phyloP scores from a whole-genome alignment of 495 filamentous ascomycete species.

The Talaromyces borbonicus region DNA sequence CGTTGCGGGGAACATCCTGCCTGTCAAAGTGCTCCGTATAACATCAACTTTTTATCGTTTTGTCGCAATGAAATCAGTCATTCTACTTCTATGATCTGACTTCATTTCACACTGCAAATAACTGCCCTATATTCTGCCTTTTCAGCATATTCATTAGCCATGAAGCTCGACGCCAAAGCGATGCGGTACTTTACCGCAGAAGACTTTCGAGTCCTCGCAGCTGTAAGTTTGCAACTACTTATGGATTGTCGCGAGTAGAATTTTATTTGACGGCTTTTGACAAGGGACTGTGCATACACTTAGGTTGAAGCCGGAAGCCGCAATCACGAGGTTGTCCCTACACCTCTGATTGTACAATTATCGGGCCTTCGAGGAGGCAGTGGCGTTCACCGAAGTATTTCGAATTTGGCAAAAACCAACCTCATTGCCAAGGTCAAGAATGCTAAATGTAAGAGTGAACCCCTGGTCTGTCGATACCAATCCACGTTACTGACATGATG shows the following conservation, averaged over 20 bases:
- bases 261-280: constrained; percentile 22
- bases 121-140: too few species aligned
- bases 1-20: constrained; percentile 9
- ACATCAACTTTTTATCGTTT: background rate
- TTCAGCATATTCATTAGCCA: constrained; percentile 26
- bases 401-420: constrained; percentile 81
- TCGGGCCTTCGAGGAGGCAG: constrained; percentile 72
- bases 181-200: constrained; percentile 86
- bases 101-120: too few species aligned
- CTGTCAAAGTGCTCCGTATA: constrained; percentile 1
- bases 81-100: too few species aligned
- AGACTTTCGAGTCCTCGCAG: constrained; percentile 92
- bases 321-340: constrained; percentile 96
- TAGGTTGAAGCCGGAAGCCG: constrained; percentile 88
- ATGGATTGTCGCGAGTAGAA: constrained; percentile 10
- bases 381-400: constrained; percentile 81
- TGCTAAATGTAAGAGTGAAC: constrained; percentile 57
- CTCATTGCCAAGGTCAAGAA: constrained; percentile 90
- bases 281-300: constrained; percentile 11
- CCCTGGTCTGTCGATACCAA: background rate
- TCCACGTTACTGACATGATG: background rate
- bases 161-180: constrained; percentile 88
- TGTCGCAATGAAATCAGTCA: background rate
- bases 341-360: constrained; percentile 73
- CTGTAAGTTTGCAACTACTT: constrained; percentile 46